A percentile compares a stretch with the other conserved stretches of the same genome.
phyloP scores from a whole-genome alignment of 805 yeast species.

The Candida orba region DNA sequence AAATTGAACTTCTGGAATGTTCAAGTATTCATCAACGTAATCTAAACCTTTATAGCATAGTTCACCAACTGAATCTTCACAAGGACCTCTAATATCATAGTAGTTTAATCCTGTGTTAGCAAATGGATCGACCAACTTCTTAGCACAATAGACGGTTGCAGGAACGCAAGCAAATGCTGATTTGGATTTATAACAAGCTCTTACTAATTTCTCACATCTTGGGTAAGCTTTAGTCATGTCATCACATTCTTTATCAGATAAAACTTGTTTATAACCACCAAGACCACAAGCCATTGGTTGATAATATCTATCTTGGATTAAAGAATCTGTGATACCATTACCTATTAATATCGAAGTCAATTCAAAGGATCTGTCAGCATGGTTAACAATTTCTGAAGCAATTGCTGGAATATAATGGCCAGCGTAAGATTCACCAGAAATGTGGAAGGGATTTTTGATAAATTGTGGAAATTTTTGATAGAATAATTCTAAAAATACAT shows the following conservation, averaged over 20 bases:
- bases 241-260: constrained; percentile 62
- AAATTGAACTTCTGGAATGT: constrained; percentile 58
- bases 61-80: constrained; percentile 58
- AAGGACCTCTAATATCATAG: constrained; percentile 75
- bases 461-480: constrained; percentile 78
- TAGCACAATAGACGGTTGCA: constrained; percentile 75
- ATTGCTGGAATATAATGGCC: constrained; percentile 78
- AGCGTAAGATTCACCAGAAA: constrained; percentile 81
- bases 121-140: constrained; percentile 60
- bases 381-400: constrained; percentile 43
- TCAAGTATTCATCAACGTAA: constrained; percentile 68
- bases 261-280: constrained; percentile 76
- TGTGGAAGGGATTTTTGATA: constrained; percentile 52
- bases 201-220: constrained; percentile 55
- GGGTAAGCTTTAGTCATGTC: constrained; percentile 55
- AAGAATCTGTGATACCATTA: constrained; percentile 85
- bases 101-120: constrained; percentile 75
- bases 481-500: constrained; percentile 74
- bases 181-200: constrained; percentile 56
- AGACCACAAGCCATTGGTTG: constrained; percentile 92
- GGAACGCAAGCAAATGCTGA: constrained; percentile 75
- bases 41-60: constrained; percentile 70
- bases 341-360: constrained; percentile 82
- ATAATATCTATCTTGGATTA: constrained; percentile 69
- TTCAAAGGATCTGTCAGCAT: constrained; percentile 48